Evolutionary conservation across 805 yeast species (phyloP).

Genomic region (Priceomyces haplophilus): DNA sequence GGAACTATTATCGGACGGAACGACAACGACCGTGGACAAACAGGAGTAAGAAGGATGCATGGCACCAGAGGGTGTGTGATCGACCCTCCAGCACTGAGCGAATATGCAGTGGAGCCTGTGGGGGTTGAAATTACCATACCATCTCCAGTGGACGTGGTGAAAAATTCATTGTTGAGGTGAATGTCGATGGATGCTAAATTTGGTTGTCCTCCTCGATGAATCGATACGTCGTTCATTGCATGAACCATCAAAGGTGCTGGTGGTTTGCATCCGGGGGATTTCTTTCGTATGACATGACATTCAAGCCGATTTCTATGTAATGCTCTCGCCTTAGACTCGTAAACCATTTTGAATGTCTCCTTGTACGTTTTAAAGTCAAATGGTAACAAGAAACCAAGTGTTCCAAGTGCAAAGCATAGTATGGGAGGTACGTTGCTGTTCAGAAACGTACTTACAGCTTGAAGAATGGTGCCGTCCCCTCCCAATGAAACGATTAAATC

Average conservation of each 20-base stretch:
- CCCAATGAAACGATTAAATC: conserved; percentile 86
- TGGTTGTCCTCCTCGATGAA: conserved; percentile 87
- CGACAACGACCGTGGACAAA: conserved; percentile 88
- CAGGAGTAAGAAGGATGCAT: conserved; percentile 79
- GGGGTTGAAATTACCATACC: conserved; percentile 87
- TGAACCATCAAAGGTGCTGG: conserved; percentile 41
- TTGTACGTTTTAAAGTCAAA: conserved; percentile 67
- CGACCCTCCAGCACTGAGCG: conserved; percentile 86
- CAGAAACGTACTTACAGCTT: conserved; percentile 78
- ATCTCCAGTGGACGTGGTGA: conserved; percentile 90
- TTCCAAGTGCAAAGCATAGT: conserved; percentile 83
- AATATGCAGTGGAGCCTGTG: conserved; percentile 93
- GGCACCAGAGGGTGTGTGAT: conserved; percentile 88
- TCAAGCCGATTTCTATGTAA: conserved; percentile 75
- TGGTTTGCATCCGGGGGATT: not conserved
- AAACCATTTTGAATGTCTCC: conserved; percentile 62
- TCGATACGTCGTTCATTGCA: conserved; percentile 89
- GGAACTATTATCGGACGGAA: conserved; percentile 88
- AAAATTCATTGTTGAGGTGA: conserved; percentile 75
- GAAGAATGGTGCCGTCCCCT: conserved; percentile 92
- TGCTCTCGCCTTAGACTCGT: conserved; percentile 65
- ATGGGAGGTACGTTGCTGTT: conserved; percentile 82
- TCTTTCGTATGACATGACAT: conserved; percentile 54
- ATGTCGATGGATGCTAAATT: conserved; percentile 81
- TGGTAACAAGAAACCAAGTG: conserved; percentile 85